Evolutionary conservation across 2,329 filamentous ascomycete species (phyloP), one percentile per base, ranked within the genome.

Genomic region (Fusarium ramigenum): DNA sequence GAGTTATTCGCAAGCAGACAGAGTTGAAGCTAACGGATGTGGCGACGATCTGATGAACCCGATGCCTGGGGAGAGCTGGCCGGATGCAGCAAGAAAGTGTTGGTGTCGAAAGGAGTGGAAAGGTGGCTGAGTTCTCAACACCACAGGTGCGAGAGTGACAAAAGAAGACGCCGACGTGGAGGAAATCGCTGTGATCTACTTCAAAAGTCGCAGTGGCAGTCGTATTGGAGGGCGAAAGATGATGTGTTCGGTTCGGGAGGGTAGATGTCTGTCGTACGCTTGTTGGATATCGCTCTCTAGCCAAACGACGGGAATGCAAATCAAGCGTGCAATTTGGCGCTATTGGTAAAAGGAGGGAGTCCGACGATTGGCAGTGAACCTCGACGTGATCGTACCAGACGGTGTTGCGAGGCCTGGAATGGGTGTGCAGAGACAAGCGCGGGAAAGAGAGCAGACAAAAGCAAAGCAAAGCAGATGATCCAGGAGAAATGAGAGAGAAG

Each of bases 381-480:
- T 74, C 78, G 68, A 74, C 70, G 75, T 74, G 79, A 70, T 80
- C 79, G 79, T 80, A 68, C 79, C 79, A 80, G 79, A 80, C 79
- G 78, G 70, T 76, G 53, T 71, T 78, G 77, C 72, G 78, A 78
- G 71, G 66, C 75, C 78, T 80, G 74, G 78, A 80, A 78, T 80
- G 76, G 70, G 64, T 66, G 63, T 59, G 60, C 70, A 70, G 74
- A 74, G 76, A 66, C 74, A 75, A 72, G 69, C 68, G 69, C 68
- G 61, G 46, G 40, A 67, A 71, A 69, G 61, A 62, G 30, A 65
- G 65, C 42, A 68, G 47, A 65, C 34, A 42, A 64, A 50, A 44
- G 40, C 52, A 57, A 46, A 61, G 63, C 60, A 71, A 71, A 75
- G 67, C 56, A 67, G 47, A 68, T 52, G 47, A 44, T 43, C 52